Evolutionary conservation across 2,329 filamentous ascomycete species (phyloP), one percentile per base, ranked within the genome.

Genomic region (Aspergillus sp.): DNA sequence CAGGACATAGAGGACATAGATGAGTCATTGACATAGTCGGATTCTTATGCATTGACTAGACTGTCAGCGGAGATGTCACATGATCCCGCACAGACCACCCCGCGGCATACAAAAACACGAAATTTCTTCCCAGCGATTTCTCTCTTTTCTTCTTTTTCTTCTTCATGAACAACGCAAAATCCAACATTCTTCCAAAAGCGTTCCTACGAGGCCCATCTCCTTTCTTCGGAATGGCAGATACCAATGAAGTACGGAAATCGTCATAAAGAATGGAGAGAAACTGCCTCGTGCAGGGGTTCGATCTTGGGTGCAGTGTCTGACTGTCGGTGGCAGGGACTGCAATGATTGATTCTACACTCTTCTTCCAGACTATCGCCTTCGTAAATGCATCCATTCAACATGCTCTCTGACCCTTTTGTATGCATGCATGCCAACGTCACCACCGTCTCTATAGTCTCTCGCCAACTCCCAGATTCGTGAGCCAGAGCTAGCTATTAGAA

Each of bases 301-400:
- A 77, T 81, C 78, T 81, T 81, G 79, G 79, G 79, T 81, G 79
- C 79, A 79, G 77, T 81, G 75, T 72, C 78, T 78, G 67, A 64
- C 65, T 60, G 58, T 60, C 59, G 53, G 68, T 81, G 78, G 76
- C 67, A 76, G 78, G 74, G 78, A 80, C 73, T 79, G 79, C 79
- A 82, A 81, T 81, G 79, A 81, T 81, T 76, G 76, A 78, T 72
- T 73, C 76, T 76, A 82, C 79, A 82, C 44, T 56, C 50, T 31
- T 48, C 16, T 17, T 48, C 13, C 17, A 14, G 10, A 23, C 4
- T 42, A 40, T 31, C 29, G 23, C 25, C n/a, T 20, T 34, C 31
- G 29, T 47, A 16, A 9, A 34, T 34, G 31, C 23, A n/a, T 29
- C 36, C 21, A 16, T 43, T 46, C 17, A 47, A 47, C 25, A 10